Conservation (phyloP, 2,329 filamentous ascomycete genomes). For the Aspergillus sp. region DNA sequence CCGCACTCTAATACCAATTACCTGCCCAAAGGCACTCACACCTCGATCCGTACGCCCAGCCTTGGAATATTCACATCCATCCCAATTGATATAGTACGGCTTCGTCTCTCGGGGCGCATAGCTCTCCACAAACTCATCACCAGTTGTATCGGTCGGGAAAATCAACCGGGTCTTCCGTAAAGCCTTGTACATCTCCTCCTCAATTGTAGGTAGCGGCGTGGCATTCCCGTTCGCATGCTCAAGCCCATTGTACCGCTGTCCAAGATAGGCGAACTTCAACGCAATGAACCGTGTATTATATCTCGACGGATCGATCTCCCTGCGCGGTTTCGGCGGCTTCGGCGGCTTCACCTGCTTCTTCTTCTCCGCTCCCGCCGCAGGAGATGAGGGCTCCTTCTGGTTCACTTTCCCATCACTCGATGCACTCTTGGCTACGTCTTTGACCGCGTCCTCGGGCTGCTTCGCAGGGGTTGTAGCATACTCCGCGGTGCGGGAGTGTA, state of each 20-base stretch:
- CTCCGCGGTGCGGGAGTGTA: slow-evolving; percentile 54
- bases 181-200: slow-evolving; percentile 92
- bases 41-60: slow-evolving; percentile 91
- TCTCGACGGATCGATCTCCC: slow-evolving; percentile 71
- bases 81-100: slow-evolving; percentile 66
- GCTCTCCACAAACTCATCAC: slow-evolving; percentile 41
- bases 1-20: slow-evolving; percentile 78
- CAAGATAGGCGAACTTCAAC: slow-evolving; percentile 90
- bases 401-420: slow-evolving; percentile 13
- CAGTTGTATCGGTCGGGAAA: slow-evolving; percentile 60
- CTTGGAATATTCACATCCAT: slow-evolving; percentile 87
- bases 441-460: not conserved
- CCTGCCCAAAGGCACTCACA: slow-evolving; percentile 96
- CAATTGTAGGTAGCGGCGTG: slow-evolving; percentile 75
- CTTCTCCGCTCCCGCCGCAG: not conserved
- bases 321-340: slow-evolving; percentile 43
- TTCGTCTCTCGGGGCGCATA: slow-evolving; percentile 42
- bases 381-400: slow-evolving; percentile 22
- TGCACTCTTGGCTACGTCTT: slow-evolving; percentile 2
- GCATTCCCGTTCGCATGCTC: slow-evolving; percentile 76
- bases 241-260: slow-evolving; percentile 87
- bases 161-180: slow-evolving; percentile 81
- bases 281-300: slow-evolving; percentile 85
- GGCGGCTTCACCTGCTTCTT: slow-evolving; percentile 29
- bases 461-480: slow-evolving; percentile 23